Evolutionary conservation across 2,329 filamentous ascomycete species (phyloP).

Genomic region (Gnomoniopsis sp.): DNA sequence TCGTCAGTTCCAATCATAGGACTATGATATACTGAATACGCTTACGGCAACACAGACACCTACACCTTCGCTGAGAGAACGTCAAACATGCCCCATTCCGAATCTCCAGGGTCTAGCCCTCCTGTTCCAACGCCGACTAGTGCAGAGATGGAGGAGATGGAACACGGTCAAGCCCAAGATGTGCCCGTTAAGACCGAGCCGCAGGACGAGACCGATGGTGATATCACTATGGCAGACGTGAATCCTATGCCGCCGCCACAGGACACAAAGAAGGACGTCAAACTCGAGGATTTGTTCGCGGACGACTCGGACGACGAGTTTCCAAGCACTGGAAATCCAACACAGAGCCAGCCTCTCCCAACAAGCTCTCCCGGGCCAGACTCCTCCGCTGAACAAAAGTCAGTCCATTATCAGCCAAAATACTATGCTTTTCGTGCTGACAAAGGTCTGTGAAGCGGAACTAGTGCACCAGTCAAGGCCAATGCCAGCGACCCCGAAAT

Average conservation of each 20-base stretch:
- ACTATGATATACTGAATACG: background rate
- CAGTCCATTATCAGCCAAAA: background rate
- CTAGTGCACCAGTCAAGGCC: conserved; percentile 37
- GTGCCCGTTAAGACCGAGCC: conserved; percentile 30
- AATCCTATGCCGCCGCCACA: conserved; percentile 23
- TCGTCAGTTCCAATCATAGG: background rate
- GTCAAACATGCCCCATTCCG: conserved; percentile 44
- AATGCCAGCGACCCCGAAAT: conserved; percentile 70
- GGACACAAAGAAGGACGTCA: conserved; percentile 41
- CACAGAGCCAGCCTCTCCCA: conserved; percentile 26
- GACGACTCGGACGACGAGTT: conserved; percentile 63
- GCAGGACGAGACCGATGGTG: conserved; percentile 28
- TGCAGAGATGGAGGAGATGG: conserved; percentile 21
- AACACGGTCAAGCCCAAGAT: conserved; percentile 24
- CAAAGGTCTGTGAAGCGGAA: conserved; percentile 26
- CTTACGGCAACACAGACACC: background rate
- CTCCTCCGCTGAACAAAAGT: conserved; percentile 31
- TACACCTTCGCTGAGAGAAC: background rate
- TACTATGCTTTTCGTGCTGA: conserved; percentile 14
- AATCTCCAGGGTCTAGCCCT: conserved; percentile 29
- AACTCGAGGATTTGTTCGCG: conserved; percentile 57
- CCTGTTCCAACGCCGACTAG: conserved; percentile 16
- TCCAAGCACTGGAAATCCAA: conserved; percentile 42
- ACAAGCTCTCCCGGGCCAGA: conserved; percentile 40
- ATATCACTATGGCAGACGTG: conserved; percentile 40